These are phyloP conservation scores for Mycena galericulata DNA, from an alignment of 768 basidiomycete genomes.

Conservation along the genomic window DNA sequence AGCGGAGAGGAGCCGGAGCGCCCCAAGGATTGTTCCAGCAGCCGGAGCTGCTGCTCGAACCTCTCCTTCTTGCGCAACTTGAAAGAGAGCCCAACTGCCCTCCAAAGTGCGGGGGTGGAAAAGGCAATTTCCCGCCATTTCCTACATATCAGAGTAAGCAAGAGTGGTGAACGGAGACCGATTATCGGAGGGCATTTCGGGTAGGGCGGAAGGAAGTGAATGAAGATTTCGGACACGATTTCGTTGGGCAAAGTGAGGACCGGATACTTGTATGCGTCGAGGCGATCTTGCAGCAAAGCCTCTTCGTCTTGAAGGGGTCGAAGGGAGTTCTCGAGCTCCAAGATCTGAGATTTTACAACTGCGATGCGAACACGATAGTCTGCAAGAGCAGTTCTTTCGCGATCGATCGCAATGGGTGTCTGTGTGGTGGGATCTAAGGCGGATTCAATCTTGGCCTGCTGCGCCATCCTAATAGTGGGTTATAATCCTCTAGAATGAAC, in stretches of 20 bases:
- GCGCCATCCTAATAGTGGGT: too few relatives aligned
- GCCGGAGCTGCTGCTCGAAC: background rate
- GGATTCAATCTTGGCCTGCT: too few relatives aligned
- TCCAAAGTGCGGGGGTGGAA: constrained; percentile 4
- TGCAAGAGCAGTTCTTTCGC: too few relatives aligned
- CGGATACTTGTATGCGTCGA: constrained; percentile 10
- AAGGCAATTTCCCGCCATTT: background rate
- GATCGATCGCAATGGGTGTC: too few relatives aligned
- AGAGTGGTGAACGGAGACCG: background rate
- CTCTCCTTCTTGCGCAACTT: background rate
- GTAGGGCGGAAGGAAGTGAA: constrained; percentile 9
- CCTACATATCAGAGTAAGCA: background rate
- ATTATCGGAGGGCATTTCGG: background rate
- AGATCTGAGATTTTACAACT: background rate
- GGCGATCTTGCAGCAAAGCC: background rate
- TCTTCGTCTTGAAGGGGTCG: background rate
- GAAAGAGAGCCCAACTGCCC: background rate
- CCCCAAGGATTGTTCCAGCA: background rate
- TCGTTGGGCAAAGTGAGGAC: constrained; percentile 8
- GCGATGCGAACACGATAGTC: background rate
- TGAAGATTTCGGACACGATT: constrained; percentile 3
- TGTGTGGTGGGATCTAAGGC: too few relatives aligned
- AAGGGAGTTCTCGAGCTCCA: background rate
- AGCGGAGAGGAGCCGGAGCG: background rate
- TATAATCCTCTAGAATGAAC: too few relatives aligned